These are phyloP conservation scores for Fusarium robinianum DNA, from an alignment of 2,329 filamentous ascomycete genomes.

Conservation along the genomic window DNA sequence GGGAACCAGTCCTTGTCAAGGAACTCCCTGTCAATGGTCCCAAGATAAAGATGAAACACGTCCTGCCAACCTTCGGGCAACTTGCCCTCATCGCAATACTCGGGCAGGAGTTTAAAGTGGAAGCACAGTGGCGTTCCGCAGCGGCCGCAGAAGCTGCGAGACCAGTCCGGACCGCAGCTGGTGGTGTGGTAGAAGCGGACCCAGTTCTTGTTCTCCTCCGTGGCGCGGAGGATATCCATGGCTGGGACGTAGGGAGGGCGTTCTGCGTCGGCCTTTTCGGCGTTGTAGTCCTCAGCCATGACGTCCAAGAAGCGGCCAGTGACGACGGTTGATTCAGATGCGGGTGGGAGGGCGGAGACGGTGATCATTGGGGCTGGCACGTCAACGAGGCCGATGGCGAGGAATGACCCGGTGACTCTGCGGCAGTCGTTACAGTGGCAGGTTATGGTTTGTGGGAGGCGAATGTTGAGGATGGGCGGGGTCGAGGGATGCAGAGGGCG, in stretches of 20 bases:
- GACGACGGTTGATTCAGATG: constrained; percentile 12
- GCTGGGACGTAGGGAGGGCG: constrained; percentile 28
- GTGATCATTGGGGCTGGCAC: constrained; percentile 26
- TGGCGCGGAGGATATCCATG: constrained; percentile 23
- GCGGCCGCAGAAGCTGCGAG: constrained; percentile 35
- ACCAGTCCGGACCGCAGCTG: constrained; percentile 15
- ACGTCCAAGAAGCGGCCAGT: constrained; percentile 27
- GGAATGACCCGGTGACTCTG: constrained; percentile 16
- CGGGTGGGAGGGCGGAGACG: constrained; percentile 24
- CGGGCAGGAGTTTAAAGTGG: constrained; percentile 21
- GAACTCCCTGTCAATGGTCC: constrained; percentile 29
- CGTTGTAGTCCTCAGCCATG: constrained; percentile 17
- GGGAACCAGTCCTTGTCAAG: constrained; percentile 29
- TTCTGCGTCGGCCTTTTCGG: constrained; percentile 13
- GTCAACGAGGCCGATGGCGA: constrained; percentile 14
- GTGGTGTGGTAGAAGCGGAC: constrained; percentile 35
- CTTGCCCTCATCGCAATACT: constrained; percentile 20
- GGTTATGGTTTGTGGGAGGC: constrained; percentile 23
- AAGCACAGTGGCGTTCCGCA: constrained; percentile 31
- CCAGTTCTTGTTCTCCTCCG: constrained; percentile 21
- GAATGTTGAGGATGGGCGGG: constrained; percentile 10
- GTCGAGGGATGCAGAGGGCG: constrained; percentile 19
- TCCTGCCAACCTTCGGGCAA: constrained; percentile 22
- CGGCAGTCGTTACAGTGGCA: constrained; percentile 37
- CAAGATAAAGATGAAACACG: constrained; percentile 26